Base-by-base conservation (phyloP, 1,284 basidiomycete species). In the Cryptococcus deneoformans region DNA sequence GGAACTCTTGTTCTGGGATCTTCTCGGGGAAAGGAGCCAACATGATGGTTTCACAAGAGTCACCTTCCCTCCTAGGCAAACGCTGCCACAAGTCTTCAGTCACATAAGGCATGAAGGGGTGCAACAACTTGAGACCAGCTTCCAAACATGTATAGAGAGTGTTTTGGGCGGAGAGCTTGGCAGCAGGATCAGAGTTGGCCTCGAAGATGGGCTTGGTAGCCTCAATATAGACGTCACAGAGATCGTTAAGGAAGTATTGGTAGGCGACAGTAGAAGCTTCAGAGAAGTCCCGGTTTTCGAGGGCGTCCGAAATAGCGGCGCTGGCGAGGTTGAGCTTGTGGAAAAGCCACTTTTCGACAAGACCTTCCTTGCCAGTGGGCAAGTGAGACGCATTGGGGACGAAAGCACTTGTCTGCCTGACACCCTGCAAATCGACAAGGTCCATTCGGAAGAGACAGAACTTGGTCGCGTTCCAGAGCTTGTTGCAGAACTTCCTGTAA, bases 401-500 rank as follows among this genome's bases (percentile, higher is more conserved):
- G 70, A 95, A 97, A 39, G 82, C 77, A 54, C 85, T 85, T 53
- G 68, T 56, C 51, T 71, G 71, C 37, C 76, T 60, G 44, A 68
- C 70, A 61, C 77, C 77, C 43, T 76, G 74, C 39, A 78, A 66
- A 53, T 77, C 72, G 54, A 77, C 71, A 36, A 76, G 67, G 62
- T 92, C 92, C 42, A 97, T 81, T 80, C 94, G 94, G 75, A 95
- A 85, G 86, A 97, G 91, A 35, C 93, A 95, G 70, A 99, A 99
- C 77, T 95, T 95, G 58, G 94, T 99, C 1, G 96, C 96, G 75
- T 99, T 99, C 85, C 96, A 99, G 36, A 99, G 87, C 82, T 99
- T 99, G 82, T 99, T 99, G 82, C 96, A 99, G 83, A 98, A 96
- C 79, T 99, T 99, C 77, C 96, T 87, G 80, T 99, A 99, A 6